Evolutionary conservation across 2,329 filamentous ascomycete species (phyloP), one percentile per base, ranked within the genome.

Genomic region (Aspergillus fijiensis): DNA sequence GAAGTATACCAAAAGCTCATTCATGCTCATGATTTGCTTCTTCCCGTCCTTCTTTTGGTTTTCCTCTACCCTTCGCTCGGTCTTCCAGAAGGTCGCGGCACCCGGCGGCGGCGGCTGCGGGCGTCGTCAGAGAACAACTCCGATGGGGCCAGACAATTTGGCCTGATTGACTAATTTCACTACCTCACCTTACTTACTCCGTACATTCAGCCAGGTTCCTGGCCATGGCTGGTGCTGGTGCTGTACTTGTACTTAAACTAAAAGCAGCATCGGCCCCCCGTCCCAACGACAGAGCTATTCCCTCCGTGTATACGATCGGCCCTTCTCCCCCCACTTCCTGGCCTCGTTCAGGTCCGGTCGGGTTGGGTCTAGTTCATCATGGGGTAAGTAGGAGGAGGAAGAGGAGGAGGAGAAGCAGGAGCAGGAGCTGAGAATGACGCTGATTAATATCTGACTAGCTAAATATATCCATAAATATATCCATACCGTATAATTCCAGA

Each of bases 21-120:
- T 23, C 23, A 23, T 23, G 23, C 23, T 23, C 23, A 23, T 23
- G 23, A 23, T 23, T 23, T 23, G 23, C 23, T 23, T 23, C 23
- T 23, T 23, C 23, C 23, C 23, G 23, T 23, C n/a, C 19, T 48
- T 31, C 39, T 55, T 57, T 57, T 55, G 55, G 57, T 62, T 58
- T 49, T 59, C 59, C 55, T 50, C 48, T 55, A 35, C 50, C 57
- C 51, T 60, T 58, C 52, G 59, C 50, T 57, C 52, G 54, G 49
- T 58, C 66, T 67, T 65, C 62, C 64, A 67, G 68, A 68, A 68
- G 63, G 58, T 66, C 61, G 61, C 57, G 59, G 58, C 60, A 64
- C 62, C 14, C 39, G 39, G 39, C 39, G 39, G 39, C 39, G 39
- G 61, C 63, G 60, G 60, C 52, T 62, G 60, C 60, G 57, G 58